phyloP scores from a whole-genome alignment of 768 basidiomycete genomes.

The Boletus sp. region DNA sequence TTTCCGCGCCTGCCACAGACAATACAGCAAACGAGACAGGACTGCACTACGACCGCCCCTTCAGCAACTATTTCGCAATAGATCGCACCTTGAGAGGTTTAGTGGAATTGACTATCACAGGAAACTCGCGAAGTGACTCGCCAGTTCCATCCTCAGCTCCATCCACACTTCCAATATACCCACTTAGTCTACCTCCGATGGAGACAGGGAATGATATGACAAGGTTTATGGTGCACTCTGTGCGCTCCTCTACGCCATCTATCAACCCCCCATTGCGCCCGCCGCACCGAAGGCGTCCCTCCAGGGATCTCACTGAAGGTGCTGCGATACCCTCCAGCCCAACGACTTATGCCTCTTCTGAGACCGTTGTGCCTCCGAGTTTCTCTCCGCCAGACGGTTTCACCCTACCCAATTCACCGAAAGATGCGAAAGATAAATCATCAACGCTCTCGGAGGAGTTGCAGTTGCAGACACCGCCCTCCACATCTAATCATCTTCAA shows the following conservation, averaged over 20 bases:
- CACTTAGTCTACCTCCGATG: constrained; percentile 39
- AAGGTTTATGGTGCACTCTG: constrained; percentile 18
- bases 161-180: constrained; percentile 51
- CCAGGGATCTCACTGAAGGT: neutral
- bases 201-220: constrained; percentile 9
- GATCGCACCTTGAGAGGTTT: constrained; percentile 8
- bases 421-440: neutral
- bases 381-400: constrained; percentile 26
- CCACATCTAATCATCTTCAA: neutral
- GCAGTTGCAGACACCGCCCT: neutral
- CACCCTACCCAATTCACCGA: constrained; percentile 4
- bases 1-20: neutral
- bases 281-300: constrained; percentile 15
- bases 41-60: neutral
- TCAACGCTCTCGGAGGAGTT: neutral
- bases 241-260: neutral
- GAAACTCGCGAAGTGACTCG: constrained; percentile 11
- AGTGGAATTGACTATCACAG: constrained; percentile 23
- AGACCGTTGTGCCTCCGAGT: constrained; percentile 4
- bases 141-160: constrained; percentile 31
- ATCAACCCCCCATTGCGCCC: constrained; percentile 12
- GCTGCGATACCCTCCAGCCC: neutral
- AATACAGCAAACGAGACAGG: neutral
- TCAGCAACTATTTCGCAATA: constrained; percentile 1
- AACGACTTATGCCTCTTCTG: neutral